phyloP scores from a whole-genome alignment of 2,329 filamentous ascomycete genomes.

The Mollisia scopiformis region DNA sequence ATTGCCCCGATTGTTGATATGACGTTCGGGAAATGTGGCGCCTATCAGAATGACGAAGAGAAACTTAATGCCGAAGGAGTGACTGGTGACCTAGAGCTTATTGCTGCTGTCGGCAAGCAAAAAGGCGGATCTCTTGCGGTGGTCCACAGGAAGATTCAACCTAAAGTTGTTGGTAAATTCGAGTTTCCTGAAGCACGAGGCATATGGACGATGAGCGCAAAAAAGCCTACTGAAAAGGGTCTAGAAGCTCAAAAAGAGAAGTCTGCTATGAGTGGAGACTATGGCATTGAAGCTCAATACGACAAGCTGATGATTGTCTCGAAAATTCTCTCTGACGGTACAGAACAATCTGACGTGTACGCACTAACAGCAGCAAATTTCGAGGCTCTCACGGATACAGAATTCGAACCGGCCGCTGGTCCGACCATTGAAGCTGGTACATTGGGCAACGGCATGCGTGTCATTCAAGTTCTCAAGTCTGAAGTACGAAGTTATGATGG shows the following conservation, averaged over 20 bases:
- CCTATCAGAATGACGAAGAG: slow-evolving; percentile 48
- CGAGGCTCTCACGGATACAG: slow-evolving; percentile 76
- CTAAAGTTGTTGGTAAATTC: slow-evolving; percentile 69
- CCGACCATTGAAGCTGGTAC: slow-evolving; percentile 84
- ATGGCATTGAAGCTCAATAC: slow-evolving; percentile 62
- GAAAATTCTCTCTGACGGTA: slow-evolving; percentile 63
- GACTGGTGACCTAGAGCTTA: slow-evolving; percentile 60
- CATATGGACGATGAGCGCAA: slow-evolving; percentile 80
- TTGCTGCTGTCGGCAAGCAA: slow-evolving; percentile 65
- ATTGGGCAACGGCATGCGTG: slow-evolving; percentile 76
- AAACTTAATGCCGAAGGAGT: slow-evolving; percentile 49
- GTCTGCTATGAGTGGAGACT: slow-evolving; percentile 52
- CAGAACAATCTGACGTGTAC: slow-evolving; percentile 80
- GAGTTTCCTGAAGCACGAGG: slow-evolving; percentile 74
- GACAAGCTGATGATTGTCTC: slow-evolving; percentile 85
- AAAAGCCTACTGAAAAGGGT: slow-evolving; percentile 66
- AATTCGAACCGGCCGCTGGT: slow-evolving; percentile 90
- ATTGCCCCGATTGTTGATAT: slow-evolving; percentile 80
- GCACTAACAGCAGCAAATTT: slow-evolving; percentile 73
- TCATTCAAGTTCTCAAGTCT: slow-evolving; percentile 85
- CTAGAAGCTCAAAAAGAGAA: slow-evolving; percentile 51
- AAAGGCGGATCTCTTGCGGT: slow-evolving; percentile 72
- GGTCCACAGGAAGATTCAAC: slow-evolving; percentile 77
- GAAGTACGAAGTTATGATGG: slow-evolving; percentile 91
- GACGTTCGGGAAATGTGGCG: slow-evolving; percentile 63